These are phyloP conservation scores for Magnusiomyces tetraspermus DNA, from an alignment of 1,139 yeast genomes.

Conservation along the genomic window DNA sequence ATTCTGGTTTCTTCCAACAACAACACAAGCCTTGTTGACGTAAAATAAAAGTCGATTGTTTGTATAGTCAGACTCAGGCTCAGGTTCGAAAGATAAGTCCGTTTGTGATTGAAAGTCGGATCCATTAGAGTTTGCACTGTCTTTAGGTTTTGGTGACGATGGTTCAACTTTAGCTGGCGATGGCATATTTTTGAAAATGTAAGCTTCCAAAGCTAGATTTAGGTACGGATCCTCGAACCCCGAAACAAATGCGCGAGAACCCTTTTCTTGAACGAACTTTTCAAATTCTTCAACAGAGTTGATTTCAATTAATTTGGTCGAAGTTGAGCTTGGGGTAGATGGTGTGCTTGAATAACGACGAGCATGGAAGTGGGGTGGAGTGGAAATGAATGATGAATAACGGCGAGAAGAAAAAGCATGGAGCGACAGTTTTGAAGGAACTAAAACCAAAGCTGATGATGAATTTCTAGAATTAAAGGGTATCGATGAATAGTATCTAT, in stretches of 20 bases:
- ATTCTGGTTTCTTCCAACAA: slow-evolving; percentile 92
- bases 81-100: slow-evolving; percentile 2
- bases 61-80: slow-evolving; percentile 14
- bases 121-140: background rate
- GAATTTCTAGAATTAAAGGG: too few relatives aligned
- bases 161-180: slow-evolving; percentile 15
- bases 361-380: background rate
- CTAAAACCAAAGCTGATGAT: too few relatives aligned
- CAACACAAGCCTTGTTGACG: slow-evolving; percentile 74
- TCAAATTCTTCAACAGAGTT: slow-evolving; percentile 7
- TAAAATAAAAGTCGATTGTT: slow-evolving; percentile 60
- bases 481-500: too few relatives aligned
- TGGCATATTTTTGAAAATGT: slow-evolving; percentile 60
- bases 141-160: slow-evolving; percentile 9
- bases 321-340: background rate
- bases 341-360: background rate
- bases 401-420: too few relatives aligned
- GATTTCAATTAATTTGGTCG: background rate
- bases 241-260: slow-evolving; percentile 34
- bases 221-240: slow-evolving; percentile 54
- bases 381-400: background rate
- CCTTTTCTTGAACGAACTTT: slow-evolving; percentile 5
- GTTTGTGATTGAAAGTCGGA: slow-evolving; percentile 2
- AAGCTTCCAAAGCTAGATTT: slow-evolving; percentile 78
- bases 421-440: too few relatives aligned